Evolutionary conservation across 2,329 filamentous ascomycete species (phyloP).

Genomic region (Celoporthe dispersa): DNA sequence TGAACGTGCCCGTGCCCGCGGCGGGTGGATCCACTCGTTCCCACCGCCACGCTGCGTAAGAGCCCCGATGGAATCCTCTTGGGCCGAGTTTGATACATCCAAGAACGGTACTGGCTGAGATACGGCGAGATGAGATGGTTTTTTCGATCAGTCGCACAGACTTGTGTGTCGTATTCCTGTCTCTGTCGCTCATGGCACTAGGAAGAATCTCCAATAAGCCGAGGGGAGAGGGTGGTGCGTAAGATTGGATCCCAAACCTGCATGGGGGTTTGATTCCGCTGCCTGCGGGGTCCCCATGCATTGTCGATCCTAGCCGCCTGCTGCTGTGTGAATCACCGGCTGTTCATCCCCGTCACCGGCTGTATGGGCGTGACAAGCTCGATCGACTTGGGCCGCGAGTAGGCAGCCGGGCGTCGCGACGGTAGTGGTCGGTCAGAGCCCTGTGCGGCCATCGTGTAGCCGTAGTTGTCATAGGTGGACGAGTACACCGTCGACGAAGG

Average conservation of each 20-base stretch:
- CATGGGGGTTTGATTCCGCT: conserved; percentile 7
- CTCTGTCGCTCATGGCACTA: conserved; percentile 25
- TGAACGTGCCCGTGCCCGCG: not conserved
- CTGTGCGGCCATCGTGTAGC: conserved; percentile 45
- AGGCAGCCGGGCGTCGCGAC: conserved; percentile 56
- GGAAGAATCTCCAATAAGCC: conserved; percentile 20
- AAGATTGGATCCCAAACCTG: not conserved
- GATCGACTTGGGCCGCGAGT: conserved; percentile 64
- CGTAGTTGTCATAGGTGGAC: conserved; percentile 57
- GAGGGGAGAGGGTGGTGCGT: conserved; percentile 17
- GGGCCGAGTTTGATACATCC: not conserved
- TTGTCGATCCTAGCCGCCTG: conserved; percentile 3
- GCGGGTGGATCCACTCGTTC: conserved; percentile 12
- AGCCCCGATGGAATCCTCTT: not conserved
- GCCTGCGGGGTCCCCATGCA: not conserved
- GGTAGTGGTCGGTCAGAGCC: conserved; percentile 60
- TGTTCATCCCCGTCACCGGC: conserved; percentile 38
- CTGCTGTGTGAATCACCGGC: not conserved
- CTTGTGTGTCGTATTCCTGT: conserved; percentile 11
- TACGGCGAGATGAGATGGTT: conserved; percentile 3
- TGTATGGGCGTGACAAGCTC: conserved; percentile 66
- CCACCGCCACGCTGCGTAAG: conserved; percentile 16
- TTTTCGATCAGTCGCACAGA: conserved; percentile 14
- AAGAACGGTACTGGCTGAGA: conserved; percentile 1
- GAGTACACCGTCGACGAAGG: conserved; percentile 49